Conservation (phyloP, 2,329 filamentous ascomycete species). For the Rachicladosporium sp. region DNA sequence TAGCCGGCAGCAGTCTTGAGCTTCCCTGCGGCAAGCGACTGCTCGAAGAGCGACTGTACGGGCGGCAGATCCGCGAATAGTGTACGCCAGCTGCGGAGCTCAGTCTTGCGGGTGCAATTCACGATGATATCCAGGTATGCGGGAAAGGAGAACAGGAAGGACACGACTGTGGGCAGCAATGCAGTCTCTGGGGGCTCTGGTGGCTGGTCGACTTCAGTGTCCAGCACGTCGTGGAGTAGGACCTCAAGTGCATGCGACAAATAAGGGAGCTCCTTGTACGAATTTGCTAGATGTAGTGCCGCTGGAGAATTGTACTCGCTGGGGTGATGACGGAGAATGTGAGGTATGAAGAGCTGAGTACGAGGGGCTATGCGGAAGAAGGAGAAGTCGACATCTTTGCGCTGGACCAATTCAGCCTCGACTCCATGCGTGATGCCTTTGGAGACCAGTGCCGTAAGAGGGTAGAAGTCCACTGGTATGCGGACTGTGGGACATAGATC, state of each 20-base stretch:
- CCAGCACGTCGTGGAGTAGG: conserved; percentile 80
- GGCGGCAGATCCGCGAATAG: conserved; percentile 85
- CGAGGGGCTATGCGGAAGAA: conserved; percentile 79
- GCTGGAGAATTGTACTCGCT: conserved; percentile 63
- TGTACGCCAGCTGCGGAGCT: conserved; percentile 87
- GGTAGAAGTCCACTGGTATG: conserved; percentile 88
- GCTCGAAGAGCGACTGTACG: conserved; percentile 83
- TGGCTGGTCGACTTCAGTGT: conserved; percentile 73
- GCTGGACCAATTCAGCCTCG: conserved; percentile 85
- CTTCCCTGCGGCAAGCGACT: conserved; percentile 70
- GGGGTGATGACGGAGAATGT: conserved; percentile 70
- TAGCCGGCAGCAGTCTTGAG: conserved; percentile 95
- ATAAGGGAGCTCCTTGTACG: conserved; percentile 79
- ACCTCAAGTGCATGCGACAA: conserved; percentile 89
- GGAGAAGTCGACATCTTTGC: conserved; percentile 81
- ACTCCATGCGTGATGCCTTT: conserved; percentile 86
- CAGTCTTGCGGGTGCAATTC: conserved; percentile 93
- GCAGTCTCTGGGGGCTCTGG: conserved; percentile 33
- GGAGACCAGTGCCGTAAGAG: conserved; percentile 71
- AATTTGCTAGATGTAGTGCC: conserved; percentile 68
- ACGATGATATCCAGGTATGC: conserved; percentile 94
- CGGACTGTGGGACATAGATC: conserved; percentile 65
- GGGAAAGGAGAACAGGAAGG: conserved; percentile 44
- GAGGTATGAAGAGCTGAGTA: conserved; percentile 88
- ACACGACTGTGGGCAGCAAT: conserved; percentile 38